phyloP scores from a whole-genome alignment of 805 yeast genomes.

The Wickerhamomyces sydowiorum region DNA sequence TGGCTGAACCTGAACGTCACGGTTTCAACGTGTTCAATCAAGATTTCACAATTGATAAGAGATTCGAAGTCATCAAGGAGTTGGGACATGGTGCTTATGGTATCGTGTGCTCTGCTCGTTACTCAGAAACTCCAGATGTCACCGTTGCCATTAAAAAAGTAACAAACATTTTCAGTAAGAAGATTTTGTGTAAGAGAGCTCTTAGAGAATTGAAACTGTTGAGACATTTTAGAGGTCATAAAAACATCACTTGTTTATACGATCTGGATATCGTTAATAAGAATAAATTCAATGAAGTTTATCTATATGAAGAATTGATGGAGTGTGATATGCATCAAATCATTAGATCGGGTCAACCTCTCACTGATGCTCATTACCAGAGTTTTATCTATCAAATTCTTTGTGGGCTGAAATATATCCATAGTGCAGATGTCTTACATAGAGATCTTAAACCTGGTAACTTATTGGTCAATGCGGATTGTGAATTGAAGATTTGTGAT shows the following conservation, averaged over 20 bases:
- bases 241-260: conserved; percentile 90
- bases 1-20: conserved; percentile 32
- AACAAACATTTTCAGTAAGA: conserved; percentile 88
- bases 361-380: conserved; percentile 94
- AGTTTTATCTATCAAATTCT: conserved; percentile 86
- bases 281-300: conserved; percentile 83
- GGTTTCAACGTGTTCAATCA: conserved; percentile 74
- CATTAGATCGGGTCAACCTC: conserved; percentile 86
- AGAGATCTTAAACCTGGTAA: conserved; percentile 95
- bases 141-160: conserved; percentile 94
- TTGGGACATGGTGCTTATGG: conserved; percentile 99
- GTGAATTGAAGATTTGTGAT: conserved; percentile 94
- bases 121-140: conserved; percentile 66
- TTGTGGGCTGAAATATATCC: conserved; percentile 87
- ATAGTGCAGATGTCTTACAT: conserved; percentile 88
- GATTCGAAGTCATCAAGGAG: conserved; percentile 87
- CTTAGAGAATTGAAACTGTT: conserved; percentile 84
- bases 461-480: conserved; percentile 87
- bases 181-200: conserved; percentile 87
- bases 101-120: conserved; percentile 89
- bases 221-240: conserved; percentile 93
- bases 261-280: conserved; percentile 80
- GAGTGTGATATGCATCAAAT: conserved; percentile 99
- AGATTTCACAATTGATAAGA: conserved; percentile 84
- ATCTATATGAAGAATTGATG: conserved; percentile 94